Percentiles rank a stretch among this genome's conserved stretches.
Evolutionary conservation across 2,329 filamentous ascomycete genomes (phyloP).

Genomic region (Bisporella sp.): DNA sequence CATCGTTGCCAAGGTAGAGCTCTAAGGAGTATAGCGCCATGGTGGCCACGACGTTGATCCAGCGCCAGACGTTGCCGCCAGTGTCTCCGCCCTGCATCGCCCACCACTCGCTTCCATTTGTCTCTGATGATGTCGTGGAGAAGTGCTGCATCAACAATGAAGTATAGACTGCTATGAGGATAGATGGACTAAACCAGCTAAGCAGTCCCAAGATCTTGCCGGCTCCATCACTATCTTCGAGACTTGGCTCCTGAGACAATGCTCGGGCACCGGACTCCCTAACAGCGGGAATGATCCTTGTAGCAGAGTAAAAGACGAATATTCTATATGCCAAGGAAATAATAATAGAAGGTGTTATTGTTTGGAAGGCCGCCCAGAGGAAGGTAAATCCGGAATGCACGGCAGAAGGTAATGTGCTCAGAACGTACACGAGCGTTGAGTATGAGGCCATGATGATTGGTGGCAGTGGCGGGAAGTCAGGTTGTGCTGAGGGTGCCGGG

Average conservation of each 20-base stretch:
- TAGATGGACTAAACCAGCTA: conserved; percentile 91
- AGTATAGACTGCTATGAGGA: conserved; percentile 93
- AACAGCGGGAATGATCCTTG: conserved; percentile 90
- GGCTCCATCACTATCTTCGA: conserved; percentile 80
- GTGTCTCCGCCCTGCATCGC: conserved; percentile 74
- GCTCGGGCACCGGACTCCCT: conserved; percentile 78
- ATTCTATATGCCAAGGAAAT: conserved; percentile 91
- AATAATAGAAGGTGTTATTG: conserved; percentile 91
- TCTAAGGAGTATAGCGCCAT: conserved; percentile 89
- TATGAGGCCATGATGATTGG: conserved; percentile 99
- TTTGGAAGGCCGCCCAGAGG: conserved; percentile 85
- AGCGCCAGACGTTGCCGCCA: conserved; percentile 83
- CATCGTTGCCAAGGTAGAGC: conserved; percentile 76
- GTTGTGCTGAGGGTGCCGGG: conserved; percentile 50
- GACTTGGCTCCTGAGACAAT: conserved; percentile 73
- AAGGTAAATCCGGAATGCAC: conserved; percentile 80
- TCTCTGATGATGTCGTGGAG: conserved; percentile 60
- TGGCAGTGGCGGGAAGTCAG: conserved; percentile 93
- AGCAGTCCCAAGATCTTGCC: conserved; percentile 75
- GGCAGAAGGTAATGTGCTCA: conserved; percentile 76
- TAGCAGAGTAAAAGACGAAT: conserved; percentile 91
- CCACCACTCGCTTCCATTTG: conserved; percentile 68
- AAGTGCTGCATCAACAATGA: conserved; percentile 95
- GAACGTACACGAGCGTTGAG: conserved; percentile 77
- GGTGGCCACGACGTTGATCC: conserved; percentile 85